Evolutionary conservation across 1,284 basidiomycete species (phyloP), one percentile per base, ranked within the genome.

Genomic region (Ganoderma lingzhi): DNA sequence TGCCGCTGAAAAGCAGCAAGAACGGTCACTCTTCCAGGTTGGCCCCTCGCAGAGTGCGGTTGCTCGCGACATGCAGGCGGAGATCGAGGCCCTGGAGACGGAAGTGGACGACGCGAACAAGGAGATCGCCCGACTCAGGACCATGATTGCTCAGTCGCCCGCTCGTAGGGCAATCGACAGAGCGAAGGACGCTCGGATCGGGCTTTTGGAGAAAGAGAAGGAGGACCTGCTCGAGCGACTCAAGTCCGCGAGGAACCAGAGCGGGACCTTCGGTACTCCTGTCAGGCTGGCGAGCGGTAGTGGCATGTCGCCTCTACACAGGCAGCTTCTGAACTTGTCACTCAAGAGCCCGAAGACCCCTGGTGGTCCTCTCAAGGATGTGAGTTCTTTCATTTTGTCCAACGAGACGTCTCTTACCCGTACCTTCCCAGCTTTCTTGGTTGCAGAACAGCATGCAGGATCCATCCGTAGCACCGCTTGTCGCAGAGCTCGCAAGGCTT

Each of bases 91-190:
- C 0, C 83, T 97, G 55, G 93, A 96, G 78, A 84, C 85, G 6
- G 93, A 96, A 71, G 86, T 97, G 32, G 92, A 95, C 70, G 87
- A 90, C 1, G 95, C 96, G 0, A 87, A 94, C 77, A 88, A 85
- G 75, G 94, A 96, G 78, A 93, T 96, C 68, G 93, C 91, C 0
- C 86, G 89, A 23, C 82, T 97, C 59, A 89, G 88, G 62, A 85
- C 88, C 0, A 79, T 93, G 61, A 82, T 96, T 32, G 85, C 84
- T 51, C 91, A 93, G 73, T 93, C 92, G 15, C 91, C 92, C n/a
- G 90, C 90, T 56, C 85, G 92, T 6, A 90, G 88, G 73, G 90
- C 91, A 0, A 87, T 94, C 70, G 90, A 92, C 42, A 88, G 88
- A 72, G 90, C 91, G 19, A 91, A 90, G 74, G 92, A 95, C 58